These are phyloP conservation scores for Solanum phureja DNA, from an alignment of 257 asterid genomes.

Conservation along the genomic window DNA sequence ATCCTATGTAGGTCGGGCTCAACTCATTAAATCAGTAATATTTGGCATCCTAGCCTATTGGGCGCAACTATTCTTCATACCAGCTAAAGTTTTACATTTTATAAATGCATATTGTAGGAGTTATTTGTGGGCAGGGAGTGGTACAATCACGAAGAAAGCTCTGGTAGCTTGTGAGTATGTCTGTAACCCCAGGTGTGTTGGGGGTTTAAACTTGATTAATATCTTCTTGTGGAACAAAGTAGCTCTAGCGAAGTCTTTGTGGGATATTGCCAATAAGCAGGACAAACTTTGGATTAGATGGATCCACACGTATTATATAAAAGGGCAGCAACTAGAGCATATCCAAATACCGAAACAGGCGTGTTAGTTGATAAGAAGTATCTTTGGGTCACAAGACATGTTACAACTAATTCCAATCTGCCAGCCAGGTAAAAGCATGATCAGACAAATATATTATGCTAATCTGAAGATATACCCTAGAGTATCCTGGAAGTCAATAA, in stretches of 20 bases:
- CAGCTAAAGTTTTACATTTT: no score
- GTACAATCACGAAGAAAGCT: background rate
- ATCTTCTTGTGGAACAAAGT: background rate
- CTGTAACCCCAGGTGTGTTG: background rate
- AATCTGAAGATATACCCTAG: no score
- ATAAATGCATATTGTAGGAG: background rate
- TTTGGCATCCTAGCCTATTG: background rate
- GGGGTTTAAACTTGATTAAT: background rate
- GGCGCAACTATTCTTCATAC: background rate
- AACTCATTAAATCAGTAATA: background rate
- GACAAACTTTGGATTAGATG: background rate
- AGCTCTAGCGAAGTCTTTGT: background rate
- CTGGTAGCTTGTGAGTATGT: background rate
- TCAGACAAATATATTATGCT: background rate
- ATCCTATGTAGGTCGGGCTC: background rate
- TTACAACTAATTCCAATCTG: background rate
- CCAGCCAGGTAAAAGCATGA: background rate
- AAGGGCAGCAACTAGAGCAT: background rate
- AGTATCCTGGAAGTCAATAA: background rate
- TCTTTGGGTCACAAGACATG: background rate
- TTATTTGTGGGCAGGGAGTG: background rate
- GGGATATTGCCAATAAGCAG: background rate
- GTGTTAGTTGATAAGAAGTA: background rate
- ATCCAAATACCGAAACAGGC: background rate
- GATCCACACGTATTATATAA: no score